Evolutionary conservation across 2,329 filamentous ascomycete species (phyloP).

Genomic region (Verticillium klebahnii): DNA sequence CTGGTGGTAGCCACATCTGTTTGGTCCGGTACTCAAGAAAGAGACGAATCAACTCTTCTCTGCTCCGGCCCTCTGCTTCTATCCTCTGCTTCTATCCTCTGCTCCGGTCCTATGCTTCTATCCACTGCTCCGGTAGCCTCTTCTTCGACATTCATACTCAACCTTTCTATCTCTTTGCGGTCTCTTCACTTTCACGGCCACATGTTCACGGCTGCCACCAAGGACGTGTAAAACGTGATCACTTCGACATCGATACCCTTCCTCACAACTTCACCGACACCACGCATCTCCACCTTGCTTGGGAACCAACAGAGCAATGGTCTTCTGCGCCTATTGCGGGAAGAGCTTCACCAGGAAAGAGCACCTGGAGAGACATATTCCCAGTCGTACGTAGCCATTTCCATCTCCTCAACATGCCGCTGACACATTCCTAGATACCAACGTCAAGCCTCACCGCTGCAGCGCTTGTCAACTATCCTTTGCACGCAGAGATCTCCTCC

Average conservation of each 20-base stretch:
- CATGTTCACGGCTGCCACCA: background rate
- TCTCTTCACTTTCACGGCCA: background rate
- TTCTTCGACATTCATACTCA: background rate
- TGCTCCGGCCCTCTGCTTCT: background rate
- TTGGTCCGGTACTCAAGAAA: background rate
- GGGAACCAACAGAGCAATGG: conserved; percentile 20
- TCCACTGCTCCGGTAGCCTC: background rate
- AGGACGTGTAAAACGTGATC: background rate
- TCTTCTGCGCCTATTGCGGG: conserved; percentile 51
- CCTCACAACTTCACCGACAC: background rate
- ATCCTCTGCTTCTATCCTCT: background rate
- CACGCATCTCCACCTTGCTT: background rate
- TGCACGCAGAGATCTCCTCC: conserved; percentile 45
- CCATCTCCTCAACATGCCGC: conserved; percentile 8
- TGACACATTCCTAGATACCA: conserved; percentile 36
- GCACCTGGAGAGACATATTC: conserved; percentile 51
- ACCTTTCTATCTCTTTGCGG: background rate
- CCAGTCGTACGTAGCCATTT: conserved; percentile 36
- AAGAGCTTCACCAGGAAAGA: conserved; percentile 52
- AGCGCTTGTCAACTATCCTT: conserved; percentile 44
- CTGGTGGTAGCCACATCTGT: background rate
- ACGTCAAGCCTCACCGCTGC: conserved; percentile 50
- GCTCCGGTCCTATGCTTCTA: background rate
- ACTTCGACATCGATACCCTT: background rate
- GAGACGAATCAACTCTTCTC: background rate